Percentiles rank a stretch among this genome's conserved stretches.
phyloP scores from a whole-genome alignment of 1,139 yeast species.

The Magnusiomyces ingens region DNA sequence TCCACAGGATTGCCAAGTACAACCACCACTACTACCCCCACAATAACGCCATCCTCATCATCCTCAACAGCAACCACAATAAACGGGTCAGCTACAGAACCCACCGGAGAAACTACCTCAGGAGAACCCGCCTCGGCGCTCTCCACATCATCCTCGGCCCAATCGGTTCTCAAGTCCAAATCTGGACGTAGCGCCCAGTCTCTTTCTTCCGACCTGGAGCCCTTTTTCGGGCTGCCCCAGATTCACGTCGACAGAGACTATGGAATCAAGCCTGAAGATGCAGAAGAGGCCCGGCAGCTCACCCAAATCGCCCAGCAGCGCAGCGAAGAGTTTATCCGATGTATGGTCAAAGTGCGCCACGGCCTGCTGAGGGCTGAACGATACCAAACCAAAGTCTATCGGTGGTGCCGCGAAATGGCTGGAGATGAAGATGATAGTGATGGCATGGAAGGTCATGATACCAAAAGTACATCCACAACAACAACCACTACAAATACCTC shows the following conservation, averaged over 20 bases:
- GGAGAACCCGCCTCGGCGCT: not conserved
- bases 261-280: slow-evolving; percentile 45
- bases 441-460: slow-evolving; percentile 7
- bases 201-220: slow-evolving; percentile 40
- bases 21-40: not conserved
- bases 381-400: slow-evolving; percentile 56
- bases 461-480: not conserved
- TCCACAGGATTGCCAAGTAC: slow-evolving; percentile 4
- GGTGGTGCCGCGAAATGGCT: slow-evolving; percentile 83
- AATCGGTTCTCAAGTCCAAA: slow-evolving; percentile 1
- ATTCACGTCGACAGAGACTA: slow-evolving; percentile 40
- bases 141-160: not conserved
- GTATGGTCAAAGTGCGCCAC: slow-evolving; percentile 60
- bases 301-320: slow-evolving; percentile 74
- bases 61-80: not conserved
- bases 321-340: slow-evolving; percentile 82
- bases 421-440: slow-evolving; percentile 43
- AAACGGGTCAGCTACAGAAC: slow-evolving; percentile 15
- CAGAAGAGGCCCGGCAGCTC: slow-evolving; percentile 59
- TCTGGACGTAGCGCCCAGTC: slow-evolving; percentile 21
- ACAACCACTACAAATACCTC: too few relatives aligned
- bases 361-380: slow-evolving; percentile 76
- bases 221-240: slow-evolving; percentile 60
- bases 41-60: not conserved
- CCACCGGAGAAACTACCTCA: slow-evolving; percentile 1